Evolutionary conservation across 805 yeast genomes (phyloP), one percentile per base, ranked within the genome.

Genomic region (Candida germanica): DNA sequence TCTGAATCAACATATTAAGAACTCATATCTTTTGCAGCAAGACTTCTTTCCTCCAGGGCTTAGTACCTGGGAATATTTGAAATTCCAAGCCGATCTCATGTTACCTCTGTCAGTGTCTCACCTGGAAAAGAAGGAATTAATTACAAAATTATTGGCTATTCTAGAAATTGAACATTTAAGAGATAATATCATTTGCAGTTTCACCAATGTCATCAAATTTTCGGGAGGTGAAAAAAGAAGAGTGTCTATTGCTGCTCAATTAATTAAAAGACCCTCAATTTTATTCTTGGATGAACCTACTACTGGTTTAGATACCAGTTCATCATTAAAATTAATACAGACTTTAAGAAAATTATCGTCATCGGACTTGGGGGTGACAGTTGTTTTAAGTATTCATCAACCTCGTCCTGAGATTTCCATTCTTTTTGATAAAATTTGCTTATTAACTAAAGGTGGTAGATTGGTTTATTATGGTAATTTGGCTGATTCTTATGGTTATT

Each of bases 211-310:
- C 9, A 63, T 70, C 9, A 87, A 84, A 17, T 60, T 87, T 4
- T 83, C 91, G 3, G 96, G 96, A 11, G 95, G 96, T 21, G 95
- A 87, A 51, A 82, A 80, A 50, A 58, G 95, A 49, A 59, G 95
- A 40, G 69, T 84, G 3, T 80, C 89, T 29, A 73, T 87, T 24
- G 95, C 87, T 0, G 75, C 86, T 12, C 95, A 87, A 54, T 61
- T 87, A 51, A 65, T 87, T 31, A 75, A 84, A 5, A 83, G 79
- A 44, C 95, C 95, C 0, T 77, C 88, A 0, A 63, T 87, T 2
- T 58, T 87, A 41, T 86, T 86, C 49, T 58, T 87, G 28, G 96
- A 87, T 55, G 95, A 87, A 49, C 95, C 95, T 5, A 87, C 95
- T 1, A 86, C 95, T 0, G 95, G 95, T 0, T 60, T 87, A 22